Evolutionary conservation across 164 flowering plant genomes (phyloP).

Genomic region (Nymphaea thermarum): DNA sequence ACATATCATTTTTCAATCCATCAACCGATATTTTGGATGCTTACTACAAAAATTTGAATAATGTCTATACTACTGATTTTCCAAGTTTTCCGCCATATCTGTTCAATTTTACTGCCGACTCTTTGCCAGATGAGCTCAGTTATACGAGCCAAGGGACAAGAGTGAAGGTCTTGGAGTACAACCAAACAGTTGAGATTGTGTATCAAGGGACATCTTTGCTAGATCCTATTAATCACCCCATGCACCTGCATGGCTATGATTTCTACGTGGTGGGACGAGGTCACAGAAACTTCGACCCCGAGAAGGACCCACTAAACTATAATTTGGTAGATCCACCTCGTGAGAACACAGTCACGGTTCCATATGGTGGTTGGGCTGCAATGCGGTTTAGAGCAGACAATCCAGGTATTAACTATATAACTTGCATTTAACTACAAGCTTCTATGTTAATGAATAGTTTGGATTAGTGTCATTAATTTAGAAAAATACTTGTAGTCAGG

Average conservation of each 20-base stretch:
- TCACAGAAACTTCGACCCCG: constrained; percentile 21
- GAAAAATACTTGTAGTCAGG: no score
- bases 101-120: constrained; percentile 9
- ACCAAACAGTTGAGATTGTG: constrained; percentile 11
- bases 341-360: constrained; percentile 14
- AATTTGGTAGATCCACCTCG: constrained; percentile 29
- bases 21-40: constrained; percentile 8
- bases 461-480: no score
- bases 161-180: constrained; percentile 8
- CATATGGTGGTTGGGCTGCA: constrained; percentile 28
- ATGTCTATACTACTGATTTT: constrained; percentile 5
- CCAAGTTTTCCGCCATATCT: constrained; percentile 4
- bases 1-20: constrained; percentile 13
- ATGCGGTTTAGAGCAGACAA: constrained; percentile 15
- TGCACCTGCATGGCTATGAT: constrained; percentile 22
- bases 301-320: constrained; percentile 16
- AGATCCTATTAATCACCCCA: constrained; percentile 10
- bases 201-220: constrained; percentile 12
- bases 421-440: no score
- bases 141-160: constrained; percentile 10
- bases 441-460: no score
- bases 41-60: constrained; percentile 3
- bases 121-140: background rate
- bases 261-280: constrained; percentile 29
- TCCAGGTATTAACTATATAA: no score